These are phyloP conservation scores for Kwoniella bestiolae DNA, from an alignment of 768 basidiomycete species.

Conservation along the genomic window DNA sequence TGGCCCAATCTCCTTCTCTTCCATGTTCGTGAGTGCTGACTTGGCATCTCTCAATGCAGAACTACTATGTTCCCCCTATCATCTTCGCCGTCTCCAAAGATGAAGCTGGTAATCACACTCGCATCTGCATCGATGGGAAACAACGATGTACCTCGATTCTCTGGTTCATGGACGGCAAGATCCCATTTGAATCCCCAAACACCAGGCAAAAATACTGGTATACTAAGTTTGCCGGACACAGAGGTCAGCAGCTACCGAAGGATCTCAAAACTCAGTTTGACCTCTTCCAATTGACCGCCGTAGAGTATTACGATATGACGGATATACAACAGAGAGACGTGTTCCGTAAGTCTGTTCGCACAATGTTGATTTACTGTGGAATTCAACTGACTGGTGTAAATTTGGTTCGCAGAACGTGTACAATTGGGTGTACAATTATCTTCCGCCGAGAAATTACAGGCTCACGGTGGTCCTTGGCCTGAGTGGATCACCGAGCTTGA, in stretches of 20 bases:
- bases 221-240: not conserved
- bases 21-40: too few relatives aligned
- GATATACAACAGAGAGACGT: conserved; percentile 73
- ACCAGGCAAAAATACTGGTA: conserved; percentile 40
- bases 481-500: conserved; percentile 70
- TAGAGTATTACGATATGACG: conserved; percentile 69
- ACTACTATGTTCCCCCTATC: conserved; percentile 49
- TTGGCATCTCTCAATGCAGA: too few relatives aligned
- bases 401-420: conserved; percentile 61
- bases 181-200: conserved; percentile 37
- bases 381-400: not conserved
- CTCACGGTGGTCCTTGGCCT: conserved; percentile 72
- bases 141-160: conserved; percentile 47
- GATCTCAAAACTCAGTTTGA: conserved; percentile 38
- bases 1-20: too few relatives aligned
- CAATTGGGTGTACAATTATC: conserved; percentile 78
- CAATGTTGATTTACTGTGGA: not conserved
- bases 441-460: conserved; percentile 78
- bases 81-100: conserved; percentile 33
- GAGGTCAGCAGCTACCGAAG: conserved; percentile 30
- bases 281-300: conserved; percentile 50
- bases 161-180: conserved; percentile 45
- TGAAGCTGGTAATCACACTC: conserved; percentile 16
- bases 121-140: conserved; percentile 51
- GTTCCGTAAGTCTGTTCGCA: conserved; percentile 44